A percentile compares a stretch with the other conserved stretches of the same genome.
phyloP scores from a whole-genome alignment of 2,329 filamentous ascomycete genomes.

The Aspergillus proliferans region DNA sequence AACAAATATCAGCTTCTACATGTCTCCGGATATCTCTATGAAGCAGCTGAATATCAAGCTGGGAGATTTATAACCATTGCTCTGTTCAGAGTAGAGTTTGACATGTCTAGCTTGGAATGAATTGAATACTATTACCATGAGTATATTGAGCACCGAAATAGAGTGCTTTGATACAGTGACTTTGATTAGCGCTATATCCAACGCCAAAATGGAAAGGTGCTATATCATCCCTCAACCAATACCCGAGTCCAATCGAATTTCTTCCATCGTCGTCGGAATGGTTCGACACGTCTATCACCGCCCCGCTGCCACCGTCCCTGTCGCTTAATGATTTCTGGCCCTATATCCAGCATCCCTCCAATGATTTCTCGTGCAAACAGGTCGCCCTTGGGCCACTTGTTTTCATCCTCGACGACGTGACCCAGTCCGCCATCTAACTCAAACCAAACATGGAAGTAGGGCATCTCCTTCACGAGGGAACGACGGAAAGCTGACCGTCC shows the following conservation, averaged over 20 bases:
- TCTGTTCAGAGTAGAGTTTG: too few relatives aligned
- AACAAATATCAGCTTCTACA: too few relatives aligned
- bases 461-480: slow-evolving; percentile 87
- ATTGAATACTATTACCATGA: too few relatives aligned
- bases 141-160: too few relatives aligned
- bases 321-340: slow-evolving; percentile 76
- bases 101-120: too few relatives aligned
- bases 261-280: slow-evolving; percentile 77
- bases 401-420: slow-evolving; percentile 82
- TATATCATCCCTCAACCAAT: slow-evolving; percentile 44
- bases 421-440: slow-evolving; percentile 84
- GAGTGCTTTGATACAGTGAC: too few relatives aligned
- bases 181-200: neutral
- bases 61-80: too few relatives aligned
- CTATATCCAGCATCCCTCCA: slow-evolving; percentile 83
- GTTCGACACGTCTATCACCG: slow-evolving; percentile 61
- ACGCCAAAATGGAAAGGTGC: neutral
- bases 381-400: slow-evolving; percentile 83
- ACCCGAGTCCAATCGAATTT: slow-evolving; percentile 85
- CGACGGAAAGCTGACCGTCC: slow-evolving; percentile 77
- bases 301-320: slow-evolving; percentile 77
- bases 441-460: slow-evolving; percentile 98
- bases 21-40: too few relatives aligned
- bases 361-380: slow-evolving; percentile 87
- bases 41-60: too few relatives aligned